These are phyloP conservation scores for Puya raimondii DNA, from an alignment of 176 grass and related monocot species.

Conservation along the genomic window DNA sequence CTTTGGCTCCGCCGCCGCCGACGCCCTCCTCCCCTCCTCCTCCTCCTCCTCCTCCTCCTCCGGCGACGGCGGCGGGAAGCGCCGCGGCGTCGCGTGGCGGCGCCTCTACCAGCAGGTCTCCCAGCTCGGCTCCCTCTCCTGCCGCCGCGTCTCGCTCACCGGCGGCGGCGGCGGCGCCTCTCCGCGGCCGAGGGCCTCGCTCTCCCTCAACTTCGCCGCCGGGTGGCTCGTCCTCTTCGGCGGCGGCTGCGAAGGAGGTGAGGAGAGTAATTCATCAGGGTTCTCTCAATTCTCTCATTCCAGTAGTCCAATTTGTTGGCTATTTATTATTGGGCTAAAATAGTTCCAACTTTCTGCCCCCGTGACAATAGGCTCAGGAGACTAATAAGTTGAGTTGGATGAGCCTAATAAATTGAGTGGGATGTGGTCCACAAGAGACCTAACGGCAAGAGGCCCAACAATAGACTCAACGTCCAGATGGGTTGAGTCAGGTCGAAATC, in stretches of 20 bases:
- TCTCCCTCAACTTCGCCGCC: slow-evolving; percentile 79
- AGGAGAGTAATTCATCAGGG: not conserved
- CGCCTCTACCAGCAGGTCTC: slow-evolving; percentile 55
- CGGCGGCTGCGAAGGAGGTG: slow-evolving; percentile 87
- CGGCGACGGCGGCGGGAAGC: slow-evolving; percentile 3
- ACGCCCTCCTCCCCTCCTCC: slow-evolving; percentile 31
- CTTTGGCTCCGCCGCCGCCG: slow-evolving; percentile 39
- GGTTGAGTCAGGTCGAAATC: no score
- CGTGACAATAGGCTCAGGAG: no score
- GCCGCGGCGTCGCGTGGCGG: slow-evolving; percentile 39
- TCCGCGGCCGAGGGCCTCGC: slow-evolving; percentile 66
- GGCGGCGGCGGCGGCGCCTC: slow-evolving; percentile 32
- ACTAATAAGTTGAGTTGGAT: no score
- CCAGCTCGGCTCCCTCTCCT: slow-evolving; percentile 35
- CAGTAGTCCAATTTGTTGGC: not conserved
- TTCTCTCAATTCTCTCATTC: not conserved
- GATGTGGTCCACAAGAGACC: no score
- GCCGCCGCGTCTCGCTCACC: slow-evolving; percentile 33
- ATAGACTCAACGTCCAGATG: no score
- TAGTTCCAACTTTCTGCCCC: no score
- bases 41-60: slow-evolving; percentile 27
- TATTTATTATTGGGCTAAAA: no score
- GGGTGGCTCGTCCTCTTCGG: slow-evolving; percentile 88
- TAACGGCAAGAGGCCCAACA: no score
- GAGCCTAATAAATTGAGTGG: no score